Conservation (phyloP, 495 filamentous ascomycete species). For the Apiosordaria backusii region DNA sequence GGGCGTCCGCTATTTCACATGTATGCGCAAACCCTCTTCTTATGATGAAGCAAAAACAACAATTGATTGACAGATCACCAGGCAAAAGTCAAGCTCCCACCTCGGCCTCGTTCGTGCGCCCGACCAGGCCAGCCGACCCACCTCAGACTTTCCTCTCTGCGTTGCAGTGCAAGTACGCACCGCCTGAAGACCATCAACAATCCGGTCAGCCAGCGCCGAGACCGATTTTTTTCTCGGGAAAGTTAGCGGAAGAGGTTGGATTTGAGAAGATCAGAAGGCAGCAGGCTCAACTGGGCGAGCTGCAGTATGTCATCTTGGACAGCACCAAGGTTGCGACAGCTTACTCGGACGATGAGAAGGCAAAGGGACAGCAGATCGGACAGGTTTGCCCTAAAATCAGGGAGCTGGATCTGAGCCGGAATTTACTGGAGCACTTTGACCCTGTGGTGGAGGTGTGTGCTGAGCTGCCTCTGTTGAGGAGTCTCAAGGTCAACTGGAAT, state of each 20-base stretch:
- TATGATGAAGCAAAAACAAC: background rate
- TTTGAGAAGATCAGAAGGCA: slow-evolving; percentile 88
- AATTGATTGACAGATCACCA: slow-evolving; percentile 28
- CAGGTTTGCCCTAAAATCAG: slow-evolving; percentile 61
- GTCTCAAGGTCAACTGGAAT: slow-evolving; percentile 72
- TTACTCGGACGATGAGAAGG: slow-evolving; percentile 31
- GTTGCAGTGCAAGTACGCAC: slow-evolving; percentile 76
- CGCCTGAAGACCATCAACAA: slow-evolving; percentile 23
- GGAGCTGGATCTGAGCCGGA: slow-evolving; percentile 84
- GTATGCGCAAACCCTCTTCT: slow-evolving; percentile 43
- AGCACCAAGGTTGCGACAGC: slow-evolving; percentile 57
- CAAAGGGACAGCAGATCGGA: slow-evolving; percentile 38
- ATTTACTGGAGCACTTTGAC: slow-evolving; percentile 64
- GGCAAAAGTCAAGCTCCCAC: slow-evolving; percentile 62
- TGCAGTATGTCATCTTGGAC: slow-evolving; percentile 80
- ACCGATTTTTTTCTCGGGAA: slow-evolving; percentile 69
- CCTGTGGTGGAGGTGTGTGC: slow-evolving; percentile 67
- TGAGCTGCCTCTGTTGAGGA: slow-evolving; percentile 58
- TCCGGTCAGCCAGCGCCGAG: slow-evolving; percentile 7
- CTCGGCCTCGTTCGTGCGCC: slow-evolving; percentile 82
- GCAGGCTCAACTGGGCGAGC: slow-evolving; percentile 70
- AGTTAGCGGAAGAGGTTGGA: slow-evolving; percentile 90
- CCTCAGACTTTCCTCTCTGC: slow-evolving; percentile 73
- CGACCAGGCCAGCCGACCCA: slow-evolving; percentile 63
- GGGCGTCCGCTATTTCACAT: slow-evolving; percentile 77